Evolutionary conservation across 768 basidiomycete species (phyloP).

Genomic region (Xerocomus brunneocitrinus): DNA sequence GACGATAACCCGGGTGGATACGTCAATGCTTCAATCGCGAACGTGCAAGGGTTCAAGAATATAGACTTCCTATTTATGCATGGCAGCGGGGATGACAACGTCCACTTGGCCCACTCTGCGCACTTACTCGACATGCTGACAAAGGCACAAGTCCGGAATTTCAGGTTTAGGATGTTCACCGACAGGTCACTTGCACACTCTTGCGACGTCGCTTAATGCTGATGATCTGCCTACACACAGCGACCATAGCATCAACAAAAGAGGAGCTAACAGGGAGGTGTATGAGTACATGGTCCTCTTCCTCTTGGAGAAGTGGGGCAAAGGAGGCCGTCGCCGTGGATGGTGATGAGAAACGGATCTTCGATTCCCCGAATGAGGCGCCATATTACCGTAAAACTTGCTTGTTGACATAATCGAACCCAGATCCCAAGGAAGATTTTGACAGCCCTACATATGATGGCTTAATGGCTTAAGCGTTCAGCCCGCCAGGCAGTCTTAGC

Average conservation of each 20-base stretch:
- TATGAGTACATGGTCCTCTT: slow-evolving; percentile 84
- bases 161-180: slow-evolving; percentile 93
- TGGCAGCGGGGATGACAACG: slow-evolving; percentile 95
- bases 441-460: background rate
- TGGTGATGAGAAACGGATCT: slow-evolving; percentile 37
- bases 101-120: slow-evolving; percentile 90
- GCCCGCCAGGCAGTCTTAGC: background rate
- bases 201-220: slow-evolving; percentile 1
- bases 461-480: background rate
- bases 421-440: background rate
- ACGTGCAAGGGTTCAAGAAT: slow-evolving; percentile 81
- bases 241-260: slow-evolving; percentile 69
- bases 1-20: slow-evolving; percentile 81
- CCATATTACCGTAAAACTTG: slow-evolving; percentile 5
- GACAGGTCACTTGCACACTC: slow-evolving; percentile 63
- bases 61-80: slow-evolving; percentile 83
- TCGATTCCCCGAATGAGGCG: background rate
- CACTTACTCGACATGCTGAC: slow-evolving; percentile 94
- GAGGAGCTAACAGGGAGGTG: slow-evolving; percentile 81
- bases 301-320: slow-evolving; percentile 91
- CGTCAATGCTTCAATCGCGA: slow-evolving; percentile 79
- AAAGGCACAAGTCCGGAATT: slow-evolving; percentile 60
- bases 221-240: slow-evolving; percentile 36
- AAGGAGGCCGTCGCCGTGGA: slow-evolving; percentile 61
- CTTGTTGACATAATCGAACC: slow-evolving; percentile 6